These are phyloP conservation scores for Rosa hybrid DNA, from an alignment of 331 rosid species.

Conservation along the genomic window DNA sequence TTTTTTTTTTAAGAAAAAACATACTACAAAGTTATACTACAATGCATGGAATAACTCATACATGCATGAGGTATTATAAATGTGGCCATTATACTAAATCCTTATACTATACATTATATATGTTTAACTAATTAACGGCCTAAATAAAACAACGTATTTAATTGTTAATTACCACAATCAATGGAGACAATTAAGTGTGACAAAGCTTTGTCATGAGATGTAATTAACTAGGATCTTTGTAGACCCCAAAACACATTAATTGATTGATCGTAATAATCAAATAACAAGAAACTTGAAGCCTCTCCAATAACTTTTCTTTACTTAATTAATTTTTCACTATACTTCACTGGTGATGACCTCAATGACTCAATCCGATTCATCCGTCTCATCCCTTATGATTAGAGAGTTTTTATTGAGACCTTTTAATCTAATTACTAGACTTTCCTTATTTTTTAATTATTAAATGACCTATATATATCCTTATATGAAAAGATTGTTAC, in stretches of 20 bases:
- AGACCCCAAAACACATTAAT: background rate
- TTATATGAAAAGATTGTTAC: too few species aligned
- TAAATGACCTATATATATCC: too few species aligned
- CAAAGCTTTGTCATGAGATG: background rate
- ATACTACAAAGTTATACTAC: too few species aligned
- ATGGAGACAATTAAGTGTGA: conserved; percentile 17
- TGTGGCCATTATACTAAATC: background rate
- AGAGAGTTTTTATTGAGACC: too few species aligned
- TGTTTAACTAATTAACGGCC: background rate
- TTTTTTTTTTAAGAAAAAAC: too few species aligned
- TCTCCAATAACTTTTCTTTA: background rate
- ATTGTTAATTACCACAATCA: conserved; percentile 14
- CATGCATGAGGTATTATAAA: too few species aligned
- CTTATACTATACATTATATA: background rate
- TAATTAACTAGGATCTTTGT: background rate
- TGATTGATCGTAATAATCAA: background rate
- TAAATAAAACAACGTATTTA: background rate
- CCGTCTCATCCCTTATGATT: background rate
- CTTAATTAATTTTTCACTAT: background rate
- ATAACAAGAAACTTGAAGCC: background rate
- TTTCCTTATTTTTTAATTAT: too few species aligned
- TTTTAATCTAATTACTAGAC: too few species aligned
- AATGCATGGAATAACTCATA: too few species aligned
- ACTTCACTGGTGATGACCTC: background rate
- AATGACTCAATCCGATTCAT: background rate